Percentiles rank a stretch among this genome's conserved stretches.
These are phyloP conservation scores for Poa pratensis DNA, from an alignment of 176 grass and related monocot genomes.

Conservation along the genomic window DNA sequence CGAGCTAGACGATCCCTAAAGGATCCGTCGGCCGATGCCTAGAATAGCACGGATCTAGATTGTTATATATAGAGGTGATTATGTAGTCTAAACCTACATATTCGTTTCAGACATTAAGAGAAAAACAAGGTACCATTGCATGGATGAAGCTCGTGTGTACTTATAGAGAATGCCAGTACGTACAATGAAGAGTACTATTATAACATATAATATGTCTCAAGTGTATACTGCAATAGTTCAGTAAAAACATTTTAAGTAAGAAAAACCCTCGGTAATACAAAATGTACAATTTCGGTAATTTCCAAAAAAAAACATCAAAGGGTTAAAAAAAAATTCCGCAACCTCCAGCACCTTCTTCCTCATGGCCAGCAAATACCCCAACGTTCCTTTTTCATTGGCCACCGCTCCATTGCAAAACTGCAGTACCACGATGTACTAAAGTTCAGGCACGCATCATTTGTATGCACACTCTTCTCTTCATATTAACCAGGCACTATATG, in stretches of 20 bases:
- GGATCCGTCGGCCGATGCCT: too few species aligned
- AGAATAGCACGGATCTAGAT: too few species aligned
- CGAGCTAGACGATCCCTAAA: too few species aligned
- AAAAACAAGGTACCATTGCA: too few species aligned
- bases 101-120: too few species aligned
- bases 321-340: constrained; percentile 36
- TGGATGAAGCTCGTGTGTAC: too few species aligned
- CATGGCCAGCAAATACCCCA: constrained; percentile 35
- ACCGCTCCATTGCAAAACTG: constrained; percentile 38
- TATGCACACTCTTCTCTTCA: not conserved
- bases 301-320: constrained; percentile 1
- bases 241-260: constrained; percentile 54
- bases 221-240: constrained; percentile 69
- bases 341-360: constrained; percentile 46
- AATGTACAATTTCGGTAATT: constrained; percentile 64
- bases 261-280: constrained; percentile 58
- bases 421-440: constrained; percentile 34
- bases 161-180: constrained; percentile 7
- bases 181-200: constrained; percentile 37
- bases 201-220: constrained; percentile 59
- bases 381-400: constrained; percentile 25
- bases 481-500: constrained; percentile 47
- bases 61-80: too few species aligned
- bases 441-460: constrained; percentile 36
- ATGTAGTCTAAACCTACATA: too few species aligned